A percentile compares a stretch with the other conserved stretches of the same genome.
These are phyloP conservation scores for Trametes cingulata DNA, from an alignment of 768 basidiomycete species.

Conservation along the genomic window DNA sequence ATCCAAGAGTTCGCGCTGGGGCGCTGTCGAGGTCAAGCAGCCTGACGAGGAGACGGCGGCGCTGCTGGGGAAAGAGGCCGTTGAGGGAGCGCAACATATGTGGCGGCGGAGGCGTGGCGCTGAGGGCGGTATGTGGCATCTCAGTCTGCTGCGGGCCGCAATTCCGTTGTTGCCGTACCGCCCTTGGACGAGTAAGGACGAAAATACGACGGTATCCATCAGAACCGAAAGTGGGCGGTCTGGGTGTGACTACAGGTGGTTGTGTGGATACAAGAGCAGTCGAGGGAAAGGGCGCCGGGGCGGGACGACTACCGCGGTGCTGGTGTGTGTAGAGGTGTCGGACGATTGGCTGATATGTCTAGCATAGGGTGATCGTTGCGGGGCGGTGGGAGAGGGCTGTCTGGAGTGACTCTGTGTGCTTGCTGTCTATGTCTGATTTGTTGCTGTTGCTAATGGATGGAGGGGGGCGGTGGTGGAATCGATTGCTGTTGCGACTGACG, in stretches of 20 bases:
- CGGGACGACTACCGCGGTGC: background rate
- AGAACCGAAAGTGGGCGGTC: slow-evolving; percentile 11
- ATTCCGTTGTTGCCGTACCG: slow-evolving; percentile 15
- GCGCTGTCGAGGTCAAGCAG: background rate
- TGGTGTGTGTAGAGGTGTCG: slow-evolving; percentile 4
- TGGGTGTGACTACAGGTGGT: slow-evolving; percentile 1
- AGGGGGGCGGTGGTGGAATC: background rate
- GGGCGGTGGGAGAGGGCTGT: background rate
- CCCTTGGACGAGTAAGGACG: background rate
- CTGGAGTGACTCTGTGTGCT: too few species aligned
- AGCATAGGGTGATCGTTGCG: slow-evolving; percentile 3
- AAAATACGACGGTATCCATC: slow-evolving; percentile 16
- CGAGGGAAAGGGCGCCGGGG: slow-evolving; percentile 1
- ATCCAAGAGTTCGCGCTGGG: background rate
- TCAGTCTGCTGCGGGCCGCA: slow-evolving; percentile 16
- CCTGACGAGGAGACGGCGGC: background rate
- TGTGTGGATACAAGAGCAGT: slow-evolving; percentile 5
- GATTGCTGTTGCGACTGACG: background rate
- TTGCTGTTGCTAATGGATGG: background rate
- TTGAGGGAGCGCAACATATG: too few species aligned
- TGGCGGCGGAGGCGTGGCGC: slow-evolving; percentile 4
- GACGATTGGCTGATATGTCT: slow-evolving; percentile 5
- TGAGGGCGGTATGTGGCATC: background rate
- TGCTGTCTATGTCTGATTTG: too few species aligned
- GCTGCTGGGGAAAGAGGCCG: background rate